Conservation (phyloP, 805 yeast species). For the Debaryomyces tyrocola region DNA sequence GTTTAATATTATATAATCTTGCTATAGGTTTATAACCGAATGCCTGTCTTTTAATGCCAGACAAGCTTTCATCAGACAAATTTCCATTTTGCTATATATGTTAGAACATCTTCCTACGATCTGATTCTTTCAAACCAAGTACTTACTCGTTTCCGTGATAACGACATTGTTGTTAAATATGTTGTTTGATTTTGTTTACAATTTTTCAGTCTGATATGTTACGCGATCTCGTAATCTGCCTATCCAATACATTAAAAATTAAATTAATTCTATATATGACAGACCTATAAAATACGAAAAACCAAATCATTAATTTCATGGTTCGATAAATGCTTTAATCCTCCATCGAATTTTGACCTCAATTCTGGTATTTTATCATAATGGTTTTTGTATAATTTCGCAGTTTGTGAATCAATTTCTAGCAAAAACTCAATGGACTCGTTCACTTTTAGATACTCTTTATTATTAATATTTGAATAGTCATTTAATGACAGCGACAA, state of each 20-base stretch:
- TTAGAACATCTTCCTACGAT: background rate
- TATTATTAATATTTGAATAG: constrained; percentile 23
- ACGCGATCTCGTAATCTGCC: background rate
- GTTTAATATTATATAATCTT: constrained; percentile 19
- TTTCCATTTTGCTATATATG: constrained; percentile 3
- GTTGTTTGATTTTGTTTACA: constrained; percentile 4
- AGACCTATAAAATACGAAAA: constrained; percentile 21
- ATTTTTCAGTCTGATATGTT: background rate
- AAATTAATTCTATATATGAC: too few species aligned
- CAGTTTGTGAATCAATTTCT: constrained; percentile 20
- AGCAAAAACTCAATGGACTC: constrained; percentile 32
- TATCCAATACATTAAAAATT: background rate
- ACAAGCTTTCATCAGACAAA: constrained; percentile 4
- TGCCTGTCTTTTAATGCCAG: constrained; percentile 10
- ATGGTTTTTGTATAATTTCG: constrained; percentile 16
- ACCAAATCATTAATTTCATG: constrained; percentile 27
- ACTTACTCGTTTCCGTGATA: constrained; percentile 27
- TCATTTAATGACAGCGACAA: constrained; percentile 9
- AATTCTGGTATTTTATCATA: constrained; percentile 13
- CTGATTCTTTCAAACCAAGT: background rate
- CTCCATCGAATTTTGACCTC: constrained; percentile 18
- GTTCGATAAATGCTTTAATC: constrained; percentile 9
- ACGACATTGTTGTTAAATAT: constrained; percentile 16
- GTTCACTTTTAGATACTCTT: constrained; percentile 20
- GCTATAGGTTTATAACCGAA: constrained; percentile 18